Evolutionary conservation across 768 basidiomycete genomes (phyloP).

Genomic region (Rhodosporidiobolus odoratus): DNA sequence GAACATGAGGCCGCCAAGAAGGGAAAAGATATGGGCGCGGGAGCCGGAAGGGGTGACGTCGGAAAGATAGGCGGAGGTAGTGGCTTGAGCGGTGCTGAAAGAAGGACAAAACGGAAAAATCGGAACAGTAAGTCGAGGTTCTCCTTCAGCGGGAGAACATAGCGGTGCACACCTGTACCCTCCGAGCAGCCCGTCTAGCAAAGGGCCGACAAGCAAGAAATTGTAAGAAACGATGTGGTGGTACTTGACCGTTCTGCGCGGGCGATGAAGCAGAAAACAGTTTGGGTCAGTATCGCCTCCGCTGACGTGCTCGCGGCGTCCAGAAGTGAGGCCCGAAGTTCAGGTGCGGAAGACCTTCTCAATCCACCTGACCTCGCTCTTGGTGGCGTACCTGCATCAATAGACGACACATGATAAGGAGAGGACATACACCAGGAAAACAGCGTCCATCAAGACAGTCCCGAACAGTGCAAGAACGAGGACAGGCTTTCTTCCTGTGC

Average conservation of each 20-base stretch:
- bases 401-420: background rate
- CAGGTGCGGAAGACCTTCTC: background rate
- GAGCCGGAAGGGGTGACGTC: constrained; percentile 47
- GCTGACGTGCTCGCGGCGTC: background rate
- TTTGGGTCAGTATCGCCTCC: too few species aligned
- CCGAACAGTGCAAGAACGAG: constrained; percentile 46
- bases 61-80: constrained; percentile 40
- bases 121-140: background rate
- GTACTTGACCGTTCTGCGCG: constrained; percentile 34
- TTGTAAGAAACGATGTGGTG: constrained; percentile 37
- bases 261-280: background rate
- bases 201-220: constrained; percentile 47
- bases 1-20: constrained; percentile 47
- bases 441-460: constrained; percentile 42
- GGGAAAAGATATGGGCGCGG: constrained; percentile 39
- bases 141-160: too few species aligned
- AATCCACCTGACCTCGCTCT: background rate
- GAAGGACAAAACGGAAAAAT: background rate
- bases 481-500: constrained; percentile 46
- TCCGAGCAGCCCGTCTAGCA: constrained; percentile 47
- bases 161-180: constrained; percentile 41
- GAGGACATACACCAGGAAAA: constrained; percentile 28
- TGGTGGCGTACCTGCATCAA: too few species aligned
- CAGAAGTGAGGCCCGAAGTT: background rate
- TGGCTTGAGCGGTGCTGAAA: constrained; percentile 14